Evolutionary conservation across 1,139 yeast genomes (phyloP).

Genomic region (Diutina ranongensis): DNA sequence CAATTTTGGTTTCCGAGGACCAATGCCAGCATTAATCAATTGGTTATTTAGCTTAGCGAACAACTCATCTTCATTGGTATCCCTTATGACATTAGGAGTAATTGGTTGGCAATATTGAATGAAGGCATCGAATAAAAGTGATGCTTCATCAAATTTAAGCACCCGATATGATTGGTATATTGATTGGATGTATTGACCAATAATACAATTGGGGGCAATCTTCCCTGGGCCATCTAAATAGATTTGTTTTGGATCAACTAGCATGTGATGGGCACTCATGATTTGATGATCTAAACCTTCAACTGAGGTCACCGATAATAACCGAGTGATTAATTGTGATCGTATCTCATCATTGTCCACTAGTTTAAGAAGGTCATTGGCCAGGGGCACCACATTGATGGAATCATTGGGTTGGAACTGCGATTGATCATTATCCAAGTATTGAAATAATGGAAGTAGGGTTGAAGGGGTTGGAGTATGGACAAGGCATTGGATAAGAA

Average conservation of each 20-base stretch:
- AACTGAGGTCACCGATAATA: constrained; percentile 26
- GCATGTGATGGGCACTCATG: constrained; percentile 9
- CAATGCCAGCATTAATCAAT: not conserved
- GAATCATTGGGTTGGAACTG: constrained; percentile 14
- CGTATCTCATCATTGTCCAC: constrained; percentile 1
- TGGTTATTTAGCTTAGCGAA: constrained; percentile 7
- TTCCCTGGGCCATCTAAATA: not conserved
- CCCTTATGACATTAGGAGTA: not conserved
- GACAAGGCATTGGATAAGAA: constrained; percentile 12
- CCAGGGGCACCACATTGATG: constrained; percentile 18
- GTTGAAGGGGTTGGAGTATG: constrained; percentile 6
- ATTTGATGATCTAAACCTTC: constrained; percentile 21
- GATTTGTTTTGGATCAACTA: constrained; percentile 9
- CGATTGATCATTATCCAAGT: constrained; percentile 18
- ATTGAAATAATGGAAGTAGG: constrained; percentile 13
- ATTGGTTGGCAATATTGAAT: constrained; percentile 35
- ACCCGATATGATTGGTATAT: constrained; percentile 39
- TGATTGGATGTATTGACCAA: constrained; percentile 26
- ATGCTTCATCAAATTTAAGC: constrained; percentile 47
- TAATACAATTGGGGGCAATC: constrained; percentile 10
- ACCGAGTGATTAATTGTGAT: not conserved
- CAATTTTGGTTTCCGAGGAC: not conserved
- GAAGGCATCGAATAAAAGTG: constrained; percentile 43
- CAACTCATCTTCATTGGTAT: constrained; percentile 5
- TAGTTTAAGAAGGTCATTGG: constrained; percentile 14